These are phyloP conservation scores for Penicillium crystallinum DNA, from an alignment of 495 filamentous ascomycete species.

Conservation along the genomic window DNA sequence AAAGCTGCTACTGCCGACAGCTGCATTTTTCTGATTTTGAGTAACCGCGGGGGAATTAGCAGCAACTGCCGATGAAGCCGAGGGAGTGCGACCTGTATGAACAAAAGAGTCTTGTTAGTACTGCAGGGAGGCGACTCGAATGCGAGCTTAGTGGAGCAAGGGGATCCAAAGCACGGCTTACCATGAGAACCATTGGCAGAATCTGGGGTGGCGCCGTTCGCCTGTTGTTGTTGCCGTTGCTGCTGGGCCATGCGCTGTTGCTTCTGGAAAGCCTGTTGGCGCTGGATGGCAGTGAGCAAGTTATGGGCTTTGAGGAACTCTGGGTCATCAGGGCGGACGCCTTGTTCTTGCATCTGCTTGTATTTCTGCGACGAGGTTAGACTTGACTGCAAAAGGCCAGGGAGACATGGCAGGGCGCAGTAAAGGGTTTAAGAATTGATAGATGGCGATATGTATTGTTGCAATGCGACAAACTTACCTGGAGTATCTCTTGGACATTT, in stretches of 20 bases:
- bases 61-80: slow-evolving; percentile 39
- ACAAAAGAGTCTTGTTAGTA: not conserved
- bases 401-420: not conserved
- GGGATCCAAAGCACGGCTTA: slow-evolving; percentile 15
- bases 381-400: not conserved
- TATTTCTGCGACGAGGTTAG: slow-evolving; percentile 58
- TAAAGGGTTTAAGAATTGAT: not conserved
- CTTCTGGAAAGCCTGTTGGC: slow-evolving; percentile 48
- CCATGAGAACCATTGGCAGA: slow-evolving; percentile 49
- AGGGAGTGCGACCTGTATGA: slow-evolving; percentile 34
- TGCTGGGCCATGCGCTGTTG: slow-evolving; percentile 40
- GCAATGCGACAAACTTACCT: slow-evolving; percentile 40
- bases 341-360: slow-evolving; percentile 72
- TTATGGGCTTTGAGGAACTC: slow-evolving; percentile 71
- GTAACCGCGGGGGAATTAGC: slow-evolving; percentile 18
- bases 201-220: slow-evolving; percentile 37
- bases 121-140: not conserved
- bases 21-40: slow-evolving; percentile 33
- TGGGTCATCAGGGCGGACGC: slow-evolving; percentile 68
- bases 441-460: not conserved
- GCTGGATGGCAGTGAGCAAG: slow-evolving; percentile 60
- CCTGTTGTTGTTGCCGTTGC: slow-evolving; percentile 40
- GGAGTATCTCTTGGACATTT: slow-evolving; percentile 56
- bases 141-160: not conserved
- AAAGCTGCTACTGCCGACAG: slow-evolving; percentile 51